Base-by-base conservation (phyloP, 352 stramenopile species). In the Pythium inflatum region DNA sequence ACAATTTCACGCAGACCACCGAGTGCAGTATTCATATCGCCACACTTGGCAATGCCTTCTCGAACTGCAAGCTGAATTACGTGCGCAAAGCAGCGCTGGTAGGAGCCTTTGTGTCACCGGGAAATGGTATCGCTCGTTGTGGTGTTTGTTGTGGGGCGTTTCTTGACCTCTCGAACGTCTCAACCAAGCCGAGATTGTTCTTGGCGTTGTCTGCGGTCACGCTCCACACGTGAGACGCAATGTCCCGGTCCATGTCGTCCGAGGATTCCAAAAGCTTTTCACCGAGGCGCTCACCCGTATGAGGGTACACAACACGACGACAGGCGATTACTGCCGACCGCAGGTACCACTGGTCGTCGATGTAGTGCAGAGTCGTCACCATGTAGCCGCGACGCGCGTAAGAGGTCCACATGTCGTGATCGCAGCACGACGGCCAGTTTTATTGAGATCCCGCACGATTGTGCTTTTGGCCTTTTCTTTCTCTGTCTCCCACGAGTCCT, bases 321-420 rank as follows among this genome's bases (percentile, higher is more conserved):
- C 74, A 76, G 0, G 56, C 62, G 3, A 74, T 3, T 9, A 78
- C 70, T 0, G 74, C 49, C 5, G 50, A 67, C 0, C 57, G 49
- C 3, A 74, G 6, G 7, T 55, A 11, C 45, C 66, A 75, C 0
- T 31, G 4, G 16, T 31, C 0, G 22, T 74, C 50, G n/a, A 71
- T 70, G 49, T 62, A 75, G 46, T 78, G 72, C 1, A 75, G 20
- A 1, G 54, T 75, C 0, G 71, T 36, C 1, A 78, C 55, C 68
- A 73, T 73, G 45, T 75, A 75, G 0, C 58, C 63, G 18, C 31
- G 41, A 9, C 56, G 62, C 9, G 63, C 68, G 5, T 62, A 41
- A 14, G 59, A 75, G 0, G 63, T 73, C 72, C 63, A 78, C 63
- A 73, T 66, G 53, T 71, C 2, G 68, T 73, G 8, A 30, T 55